Base-by-base conservation (phyloP, 1,284 basidiomycete species). In the Rhodotorula sp. region DNA sequence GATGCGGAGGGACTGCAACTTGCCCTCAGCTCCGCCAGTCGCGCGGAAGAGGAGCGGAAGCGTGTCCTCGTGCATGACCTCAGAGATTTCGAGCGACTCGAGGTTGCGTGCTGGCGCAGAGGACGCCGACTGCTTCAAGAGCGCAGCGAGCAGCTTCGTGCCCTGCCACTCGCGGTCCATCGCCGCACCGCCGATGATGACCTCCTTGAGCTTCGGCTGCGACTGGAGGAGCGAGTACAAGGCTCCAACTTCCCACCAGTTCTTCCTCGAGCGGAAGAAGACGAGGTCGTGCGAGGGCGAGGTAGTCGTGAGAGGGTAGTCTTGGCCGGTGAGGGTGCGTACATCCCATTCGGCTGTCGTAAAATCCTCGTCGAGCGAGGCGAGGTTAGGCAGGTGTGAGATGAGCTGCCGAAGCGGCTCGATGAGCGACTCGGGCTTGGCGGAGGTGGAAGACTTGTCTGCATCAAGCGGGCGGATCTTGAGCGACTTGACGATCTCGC, bases 51-150 rank as follows among this genome's bases (percentile, higher is more conserved):
- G 62, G 29, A 64, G 65, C 15, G 62, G 34, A 29, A 73, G 63
- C n/a, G 71, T 73, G n/a, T 73, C 71, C 51, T 66, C 66, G 46
- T 73, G 71, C 62, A 67, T 62, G 51, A 67, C 46, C 55, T 73
- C 65, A 19, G 46, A 34, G 32, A 66, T 32, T 6, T 48, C 27
- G 48, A 73, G 59, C 27, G 47, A 36, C 39, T 47, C 30, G 22
- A 73, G 34, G 5, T 4, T 22, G 17, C 4, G 13, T 11, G 59
- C 49, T 15, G 51, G 56, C 9, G 24, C 13, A 27, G 34, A 15
- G 13, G 34, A 20, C n/a, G n/a, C 0, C 20, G 34, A 13, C 15
- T 36, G 4, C 11, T n/a, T 1, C 20, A 27, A 11, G n/a, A 55
- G 56, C 8, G 36, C 9, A 2, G 48, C 2, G 59, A 63, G 48